These are phyloP conservation scores for Ophiostoma novo-ulmi DNA, from an alignment of 2,329 filamentous ascomycete species.

Conservation along the genomic window DNA sequence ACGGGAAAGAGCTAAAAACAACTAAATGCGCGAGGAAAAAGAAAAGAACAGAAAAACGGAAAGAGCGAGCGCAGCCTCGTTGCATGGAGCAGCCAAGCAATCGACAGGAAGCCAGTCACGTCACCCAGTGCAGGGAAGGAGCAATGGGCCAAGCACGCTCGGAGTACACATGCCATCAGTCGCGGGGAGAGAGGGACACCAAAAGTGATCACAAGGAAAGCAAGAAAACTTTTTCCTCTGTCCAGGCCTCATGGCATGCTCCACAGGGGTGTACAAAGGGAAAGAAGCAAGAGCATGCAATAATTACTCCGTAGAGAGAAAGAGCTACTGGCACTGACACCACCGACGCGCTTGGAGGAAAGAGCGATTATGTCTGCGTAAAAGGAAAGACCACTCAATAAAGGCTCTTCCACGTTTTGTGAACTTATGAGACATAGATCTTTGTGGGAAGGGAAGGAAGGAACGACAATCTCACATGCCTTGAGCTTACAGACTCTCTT, in stretches of 20 bases:
- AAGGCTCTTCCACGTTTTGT: background rate
- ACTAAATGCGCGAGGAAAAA: slow-evolving; percentile 3
- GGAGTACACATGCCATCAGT: background rate
- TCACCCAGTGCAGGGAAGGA: slow-evolving; percentile 12
- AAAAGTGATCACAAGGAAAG: slow-evolving; percentile 24
- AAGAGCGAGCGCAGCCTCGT: slow-evolving; percentile 13
- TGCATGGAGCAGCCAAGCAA: background rate
- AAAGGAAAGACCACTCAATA: too few relatives aligned
- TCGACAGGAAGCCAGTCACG: slow-evolving; percentile 1
- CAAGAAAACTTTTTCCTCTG: slow-evolving; percentile 23
- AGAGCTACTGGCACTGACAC: background rate
- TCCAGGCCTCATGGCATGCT: slow-evolving; percentile 14
- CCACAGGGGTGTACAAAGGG: slow-evolving; percentile 15
- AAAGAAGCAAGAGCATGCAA: background rate
- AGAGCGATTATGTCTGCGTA: background rate
- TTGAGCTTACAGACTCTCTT: background rate
- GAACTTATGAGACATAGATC: background rate
- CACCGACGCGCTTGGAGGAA: background rate
- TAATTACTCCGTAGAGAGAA: too few relatives aligned
- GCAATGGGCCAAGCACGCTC: background rate
- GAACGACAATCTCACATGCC: background rate
- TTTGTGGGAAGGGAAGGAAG: background rate
- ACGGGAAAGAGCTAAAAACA: background rate
- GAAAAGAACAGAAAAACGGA: background rate
- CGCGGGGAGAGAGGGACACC: slow-evolving; percentile 14